Evolutionary conservation across 306 rosid species (phyloP), one percentile per base, ranked within the genome.

Genomic region (Dalbergia cultrata): DNA sequence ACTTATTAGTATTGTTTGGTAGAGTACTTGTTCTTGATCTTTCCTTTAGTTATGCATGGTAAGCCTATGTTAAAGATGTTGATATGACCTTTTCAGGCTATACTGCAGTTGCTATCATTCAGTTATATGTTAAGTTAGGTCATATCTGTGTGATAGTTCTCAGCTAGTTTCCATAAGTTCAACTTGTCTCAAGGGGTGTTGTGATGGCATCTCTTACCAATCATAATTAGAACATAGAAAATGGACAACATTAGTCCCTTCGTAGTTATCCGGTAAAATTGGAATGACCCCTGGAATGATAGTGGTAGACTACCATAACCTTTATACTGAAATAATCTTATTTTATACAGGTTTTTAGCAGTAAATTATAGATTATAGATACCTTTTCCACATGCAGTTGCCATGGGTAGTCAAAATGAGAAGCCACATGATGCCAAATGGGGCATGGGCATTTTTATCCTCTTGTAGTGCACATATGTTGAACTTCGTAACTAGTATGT

Each of bases 61-160:
- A 54, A 87, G 80, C 75, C 81, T 72, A 54, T 82, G 72, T 72
- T 67, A 44, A 84, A 71, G 90, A 69, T 68, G 67, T 50, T 76
- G 81, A 9, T 35, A 65, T 67, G 35, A 67, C 84, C 81, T 35
- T 59, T 81, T 18, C 79, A 84, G 82, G 86, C 41, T 45, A 37
- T 52, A 16, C 47, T 66, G n/a, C 22, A 57, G 77, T 72, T 67
- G 33, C 79, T 74, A 11, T 87, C 53, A 37, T 81, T 70, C 85
- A 87, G 86, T 84, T 82, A 18, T 60, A 34, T 87, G 64, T 70
- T 69, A 41, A 73, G 81, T 67, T 75, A 77, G 76, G 73, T 67
- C 34, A n/a, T 72, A 56, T 62, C 52, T 37, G 8, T 13, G 43
- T 62, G 14, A 34, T 67, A 67, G 72, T 31, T 71, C 59, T 82